Base-by-base conservation (phyloP, 495 filamentous ascomycete species). In the Talaromyces adpressus region DNA sequence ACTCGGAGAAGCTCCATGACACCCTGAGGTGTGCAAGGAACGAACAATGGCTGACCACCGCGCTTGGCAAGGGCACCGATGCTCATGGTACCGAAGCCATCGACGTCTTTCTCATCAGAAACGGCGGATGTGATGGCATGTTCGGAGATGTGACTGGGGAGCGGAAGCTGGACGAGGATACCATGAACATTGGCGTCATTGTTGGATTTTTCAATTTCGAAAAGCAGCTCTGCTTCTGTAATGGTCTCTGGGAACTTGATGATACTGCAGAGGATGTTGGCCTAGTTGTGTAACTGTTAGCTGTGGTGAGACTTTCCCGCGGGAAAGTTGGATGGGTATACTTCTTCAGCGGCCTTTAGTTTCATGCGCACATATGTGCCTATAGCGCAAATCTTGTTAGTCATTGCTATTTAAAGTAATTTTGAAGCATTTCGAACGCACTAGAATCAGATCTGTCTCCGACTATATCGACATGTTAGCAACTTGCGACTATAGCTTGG, bases 331-430 rank as follows among this genome's bases (percentile, higher is more conserved):
- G n/a, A 16, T n/a, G 27, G 30, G 25, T 4, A 70, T 79, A 93
- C 91, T 84, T 98, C 93, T 73, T 93, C 83, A 30, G 94, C 94
- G 62, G 94, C 94, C 82, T 97, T 98, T 69, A 97, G 75, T 79
- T 98, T 98, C 94, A 98, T 98, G 78, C 92, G 91, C 74, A 98
- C 93, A 90, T 98, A 98, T 45, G 94, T 98, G 72, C 89, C 90
- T 94, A 69, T n/a, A 51, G 22, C n/a, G 34, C 59, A 6, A 0
- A 18, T 20, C 6, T 4, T 41, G 52, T 56, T 29, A 56, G 52
- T 56, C 2, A 27, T 62, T 16, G 25, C 39, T 6, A 14, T 51
- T 51, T 9, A 18, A 25, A 41, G 22, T 36, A 57, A 18, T 58
- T 47, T 18, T 18, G 47, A 29, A 12, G 34, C 11, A 7, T 27